A percentile compares a stretch with the other conserved stretches of the same genome.
phyloP scores from a whole-genome alignment of 225 moss, liverwort and hornwort species.

The Bryum argenteum region DNA sequence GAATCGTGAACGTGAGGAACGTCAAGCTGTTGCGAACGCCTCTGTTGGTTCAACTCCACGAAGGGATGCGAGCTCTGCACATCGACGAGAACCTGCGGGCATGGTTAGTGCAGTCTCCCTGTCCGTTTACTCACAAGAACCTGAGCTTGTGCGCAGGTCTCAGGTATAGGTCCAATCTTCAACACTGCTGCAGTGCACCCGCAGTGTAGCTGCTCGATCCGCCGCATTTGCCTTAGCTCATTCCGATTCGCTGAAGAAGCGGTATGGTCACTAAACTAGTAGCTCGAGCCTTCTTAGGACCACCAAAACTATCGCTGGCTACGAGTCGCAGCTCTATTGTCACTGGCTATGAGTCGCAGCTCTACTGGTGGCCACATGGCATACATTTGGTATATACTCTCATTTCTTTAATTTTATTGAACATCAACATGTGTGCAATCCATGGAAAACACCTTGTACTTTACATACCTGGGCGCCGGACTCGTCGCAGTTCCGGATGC shows the following conservation, averaged over 20 bases:
- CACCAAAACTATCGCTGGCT: too few species aligned
- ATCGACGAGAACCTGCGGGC: slow-evolving; percentile 70
- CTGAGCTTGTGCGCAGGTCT: slow-evolving; percentile 99
- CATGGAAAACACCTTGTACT: too few species aligned
- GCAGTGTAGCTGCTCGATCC: slow-evolving; percentile 99
- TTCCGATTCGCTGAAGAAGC: too few species aligned
- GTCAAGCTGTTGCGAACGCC: slow-evolving; percentile 66
- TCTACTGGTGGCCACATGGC: too few species aligned
- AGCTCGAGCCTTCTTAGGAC: too few species aligned
- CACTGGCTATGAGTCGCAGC: too few species aligned
- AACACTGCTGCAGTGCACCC: slow-evolving; percentile 95
- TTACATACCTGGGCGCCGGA: neutral
- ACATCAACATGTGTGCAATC: too few species aligned
- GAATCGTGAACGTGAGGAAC: slow-evolving; percentile 97
- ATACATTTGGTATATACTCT: too few species aligned
- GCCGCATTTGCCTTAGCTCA: too few species aligned
- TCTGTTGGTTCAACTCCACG: slow-evolving; percentile 54
- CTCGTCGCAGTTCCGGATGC: neutral
- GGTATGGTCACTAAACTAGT: too few species aligned
- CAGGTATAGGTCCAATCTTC: slow-evolving; percentile 99
- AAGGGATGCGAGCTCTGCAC: slow-evolving; percentile 38
- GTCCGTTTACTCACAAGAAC: slow-evolving; percentile 97
- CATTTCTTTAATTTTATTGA: too few species aligned
- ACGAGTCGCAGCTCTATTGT: too few species aligned
- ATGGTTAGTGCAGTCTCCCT: slow-evolving; percentile 65